Base-by-base conservation (phyloP, 805 yeast species). In the Starmerella kuoi region DNA sequence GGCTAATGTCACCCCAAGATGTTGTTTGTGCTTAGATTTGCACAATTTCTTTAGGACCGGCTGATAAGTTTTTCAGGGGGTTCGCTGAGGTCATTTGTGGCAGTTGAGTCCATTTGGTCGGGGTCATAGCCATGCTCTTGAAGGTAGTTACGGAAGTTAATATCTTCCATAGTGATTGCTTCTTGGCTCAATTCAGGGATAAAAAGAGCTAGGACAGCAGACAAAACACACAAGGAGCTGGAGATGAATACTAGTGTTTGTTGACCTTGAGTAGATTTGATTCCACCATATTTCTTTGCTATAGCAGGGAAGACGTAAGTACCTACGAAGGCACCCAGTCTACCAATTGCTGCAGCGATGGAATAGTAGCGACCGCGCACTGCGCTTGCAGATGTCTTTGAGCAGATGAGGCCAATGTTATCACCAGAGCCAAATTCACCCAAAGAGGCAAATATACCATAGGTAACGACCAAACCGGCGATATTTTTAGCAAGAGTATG, bases 381-480 rank as follows among this genome's bases (percentile, higher is more conserved):
- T 19, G 94, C 77, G 8, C 95, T 78, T 35, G 95, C 80, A 36
- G 78, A 72, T 5, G 94, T 79, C 63, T 86, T 86, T 32, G 94
- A 73, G 18, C 94, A 93, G 48, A 87, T 68, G 42, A 82, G 64
- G 53, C 96, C 96, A 60, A 82, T 79, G 63, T 82, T 84, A 63
- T 86, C 84, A 65, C 96, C 97, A 12, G 94, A 87, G 24, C 95
- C 94, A 61, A 87, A 81, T 62, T 88, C 96, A 55, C 96, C 96
- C 38, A 84, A 68, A 5, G 94, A 69, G 60, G 76, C 66, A 61
- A 85, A 88, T 50, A 88, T 76, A 65, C 96, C 96, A 58, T 79
- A 88, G 23, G 81, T 79, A 35, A 85, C 91, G 38, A 77, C 81
- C 54, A 87, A 84, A 0, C 76, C 88, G 31, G 74, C 95, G 56